Conservation (phyloP, 805 yeast species). For the Yueomyces sp. region DNA sequence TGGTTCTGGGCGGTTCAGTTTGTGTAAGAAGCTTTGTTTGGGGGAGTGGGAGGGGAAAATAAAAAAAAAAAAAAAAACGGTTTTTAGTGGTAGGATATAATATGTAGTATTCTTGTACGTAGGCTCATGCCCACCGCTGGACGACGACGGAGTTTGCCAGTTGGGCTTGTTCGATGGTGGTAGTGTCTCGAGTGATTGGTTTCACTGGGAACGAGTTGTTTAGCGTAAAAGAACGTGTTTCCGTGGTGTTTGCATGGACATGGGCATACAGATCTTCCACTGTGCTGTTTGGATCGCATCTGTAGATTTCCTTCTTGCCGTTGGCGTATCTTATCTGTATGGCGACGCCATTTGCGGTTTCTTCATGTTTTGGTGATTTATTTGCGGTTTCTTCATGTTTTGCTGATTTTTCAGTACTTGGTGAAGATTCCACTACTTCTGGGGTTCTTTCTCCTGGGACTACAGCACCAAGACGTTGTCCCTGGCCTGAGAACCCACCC, state of each 20-base stretch:
- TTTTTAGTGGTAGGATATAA: too few species aligned
- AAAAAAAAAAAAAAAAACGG: too few species aligned
- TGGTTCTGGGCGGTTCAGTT: too few species aligned
- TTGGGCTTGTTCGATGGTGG: conserved; percentile 61
- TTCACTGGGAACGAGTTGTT: conserved; percentile 76
- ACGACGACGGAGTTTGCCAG: conserved; percentile 76
- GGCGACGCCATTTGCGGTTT: conserved; percentile 28
- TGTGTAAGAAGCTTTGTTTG: too few species aligned
- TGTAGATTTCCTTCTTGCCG: conserved; percentile 56
- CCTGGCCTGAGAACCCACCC: conserved; percentile 66
- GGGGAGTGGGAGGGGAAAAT: too few species aligned
- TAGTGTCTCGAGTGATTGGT: conserved; percentile 43
- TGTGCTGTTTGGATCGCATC: conserved; percentile 51
- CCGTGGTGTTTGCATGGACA: conserved; percentile 39
- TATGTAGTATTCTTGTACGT: too few species aligned
- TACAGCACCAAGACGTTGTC: conserved; percentile 82
- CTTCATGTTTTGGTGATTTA: conserved; percentile 33
- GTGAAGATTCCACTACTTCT: conserved; percentile 4
- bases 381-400: conserved; percentile 12
- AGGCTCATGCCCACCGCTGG: conserved; percentile 52
- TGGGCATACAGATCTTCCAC: conserved; percentile 56
- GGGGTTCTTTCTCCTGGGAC: conserved; percentile 50
- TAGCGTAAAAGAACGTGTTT: conserved; percentile 42
- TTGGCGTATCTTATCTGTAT: conserved; percentile 77
- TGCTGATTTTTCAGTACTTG: conserved; percentile 3